These are phyloP conservation scores for Mortierella sp. DNA, from an alignment of 371 early-diverging fungal species.

Conservation along the genomic window DNA sequence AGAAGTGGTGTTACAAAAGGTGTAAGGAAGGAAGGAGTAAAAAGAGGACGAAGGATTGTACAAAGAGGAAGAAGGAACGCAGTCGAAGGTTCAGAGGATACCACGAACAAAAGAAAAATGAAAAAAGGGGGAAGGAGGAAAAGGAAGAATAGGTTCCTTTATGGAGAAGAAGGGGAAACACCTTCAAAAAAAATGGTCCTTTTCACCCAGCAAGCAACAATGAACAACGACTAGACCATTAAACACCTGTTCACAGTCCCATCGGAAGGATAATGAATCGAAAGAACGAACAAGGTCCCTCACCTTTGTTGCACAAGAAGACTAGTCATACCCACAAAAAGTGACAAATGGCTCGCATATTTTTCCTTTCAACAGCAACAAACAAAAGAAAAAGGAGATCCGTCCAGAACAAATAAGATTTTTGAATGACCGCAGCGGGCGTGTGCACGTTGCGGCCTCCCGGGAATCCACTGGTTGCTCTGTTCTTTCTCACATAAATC, in stretches of 20 bases:
- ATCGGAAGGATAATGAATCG: background rate
- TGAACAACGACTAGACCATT: background rate
- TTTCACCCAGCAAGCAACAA: no score
- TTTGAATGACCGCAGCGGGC: conserved; percentile 6
- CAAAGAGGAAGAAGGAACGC: background rate
- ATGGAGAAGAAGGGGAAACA: background rate
- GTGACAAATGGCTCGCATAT: background rate
- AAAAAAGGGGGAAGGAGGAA: background rate
- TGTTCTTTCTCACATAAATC: background rate
- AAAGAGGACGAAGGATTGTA: background rate
- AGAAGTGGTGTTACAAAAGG: background rate
- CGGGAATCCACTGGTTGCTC: background rate
- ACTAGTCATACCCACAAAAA: background rate
- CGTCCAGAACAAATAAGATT: conserved; percentile 2
- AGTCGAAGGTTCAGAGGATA: no score
- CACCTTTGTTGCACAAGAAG: background rate
- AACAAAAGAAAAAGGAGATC: background rate
- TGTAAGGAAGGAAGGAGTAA: background rate
- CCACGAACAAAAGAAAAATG: background rate
- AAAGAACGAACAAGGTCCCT: background rate
- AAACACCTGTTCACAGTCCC: background rate
- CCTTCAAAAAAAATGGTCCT: background rate
- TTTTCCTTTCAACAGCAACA: no score
- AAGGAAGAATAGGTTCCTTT: background rate
- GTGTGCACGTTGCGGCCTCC: conserved; percentile 11